A percentile compares a stretch with the other conserved stretches of the same genome.
phyloP scores from a whole-genome alignment of 805 yeast genomes.

The Kuraishia piskuri region DNA sequence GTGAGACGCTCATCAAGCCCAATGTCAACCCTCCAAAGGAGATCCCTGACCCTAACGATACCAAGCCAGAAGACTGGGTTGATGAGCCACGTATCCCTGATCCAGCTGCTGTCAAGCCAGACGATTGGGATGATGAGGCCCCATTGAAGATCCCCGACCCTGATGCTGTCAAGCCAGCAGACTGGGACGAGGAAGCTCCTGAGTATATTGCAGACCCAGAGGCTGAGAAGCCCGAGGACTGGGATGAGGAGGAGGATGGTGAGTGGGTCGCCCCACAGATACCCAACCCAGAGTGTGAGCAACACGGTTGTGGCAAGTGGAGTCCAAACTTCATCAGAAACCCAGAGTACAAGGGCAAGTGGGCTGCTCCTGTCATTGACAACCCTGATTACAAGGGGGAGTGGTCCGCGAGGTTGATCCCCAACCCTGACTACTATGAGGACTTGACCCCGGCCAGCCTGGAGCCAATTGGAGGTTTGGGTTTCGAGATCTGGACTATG shows the following conservation, averaged over 20 bases:
- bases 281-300: slow-evolving; percentile 64
- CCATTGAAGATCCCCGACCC: slow-evolving; percentile 64
- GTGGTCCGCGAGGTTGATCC: slow-evolving; percentile 60
- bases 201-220: slow-evolving; percentile 59
- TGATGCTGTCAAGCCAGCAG: slow-evolving; percentile 56
- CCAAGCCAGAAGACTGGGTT: slow-evolving; percentile 78
- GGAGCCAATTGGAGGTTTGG: slow-evolving; percentile 69
- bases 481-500: slow-evolving; percentile 89
- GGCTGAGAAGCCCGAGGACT: slow-evolving; percentile 59
- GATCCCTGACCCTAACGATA: slow-evolving; percentile 47
- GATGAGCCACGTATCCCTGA: slow-evolving; percentile 62
- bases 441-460: slow-evolving; percentile 50
- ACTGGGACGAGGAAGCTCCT: slow-evolving; percentile 67
- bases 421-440: slow-evolving; percentile 64
- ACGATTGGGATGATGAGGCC: slow-evolving; percentile 73
- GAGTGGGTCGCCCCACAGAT: slow-evolving; percentile 69
- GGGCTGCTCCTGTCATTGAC: slow-evolving; percentile 58
- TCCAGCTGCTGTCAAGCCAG: slow-evolving; percentile 63
- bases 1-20: slow-evolving; percentile 51
- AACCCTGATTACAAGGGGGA: slow-evolving; percentile 77
- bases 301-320: slow-evolving; percentile 81
- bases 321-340: slow-evolving; percentile 56
- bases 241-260: slow-evolving; percentile 92
- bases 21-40: slow-evolving; percentile 57
- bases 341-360: slow-evolving; percentile 68